Percentiles rank a stretch among this genome's conserved stretches.
These are phyloP conservation scores for Fusarium denticulatum DNA, from an alignment of 2,329 filamentous ascomycete species.

Conservation along the genomic window DNA sequence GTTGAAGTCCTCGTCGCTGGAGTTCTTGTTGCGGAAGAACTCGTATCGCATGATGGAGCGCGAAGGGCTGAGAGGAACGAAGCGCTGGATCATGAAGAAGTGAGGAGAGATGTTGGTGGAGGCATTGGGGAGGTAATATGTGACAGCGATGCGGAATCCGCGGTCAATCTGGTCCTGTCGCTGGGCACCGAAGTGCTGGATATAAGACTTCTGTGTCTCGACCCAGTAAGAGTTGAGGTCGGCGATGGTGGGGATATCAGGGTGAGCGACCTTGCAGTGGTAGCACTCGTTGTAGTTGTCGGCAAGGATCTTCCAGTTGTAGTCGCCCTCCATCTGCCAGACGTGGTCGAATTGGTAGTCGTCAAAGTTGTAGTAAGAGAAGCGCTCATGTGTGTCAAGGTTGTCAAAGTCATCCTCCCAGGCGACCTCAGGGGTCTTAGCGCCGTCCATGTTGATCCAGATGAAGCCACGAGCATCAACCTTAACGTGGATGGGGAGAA, in stretches of 20 bases:
- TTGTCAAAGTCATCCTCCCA: slow-evolving; percentile 64
- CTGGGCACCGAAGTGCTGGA: slow-evolving; percentile 60
- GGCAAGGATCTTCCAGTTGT: slow-evolving; percentile 69
- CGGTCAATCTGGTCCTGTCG: slow-evolving; percentile 59
- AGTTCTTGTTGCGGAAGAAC: slow-evolving; percentile 69
- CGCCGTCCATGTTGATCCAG: slow-evolving; percentile 66
- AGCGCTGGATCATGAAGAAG: slow-evolving; percentile 72
- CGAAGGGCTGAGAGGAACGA: slow-evolving; percentile 63
- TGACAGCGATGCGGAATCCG: slow-evolving; percentile 57
- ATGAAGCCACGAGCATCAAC: slow-evolving; percentile 65
- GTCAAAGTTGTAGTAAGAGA: slow-evolving; percentile 58
- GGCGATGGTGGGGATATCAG: slow-evolving; percentile 65
- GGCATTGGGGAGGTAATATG: slow-evolving; percentile 62
- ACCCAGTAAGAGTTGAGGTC: slow-evolving; percentile 66
- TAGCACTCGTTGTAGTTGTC: slow-evolving; percentile 76
- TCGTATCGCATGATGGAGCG: slow-evolving; percentile 69
- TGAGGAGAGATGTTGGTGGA: slow-evolving; percentile 63
- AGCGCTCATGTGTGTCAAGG: slow-evolving; percentile 57
- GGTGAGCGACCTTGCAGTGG: slow-evolving; percentile 68
- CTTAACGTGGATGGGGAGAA: slow-evolving; percentile 65
- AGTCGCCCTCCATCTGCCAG: slow-evolving; percentile 66
- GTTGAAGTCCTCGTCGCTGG: slow-evolving; percentile 67
- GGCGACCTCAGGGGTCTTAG: slow-evolving; percentile 55
- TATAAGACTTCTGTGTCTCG: slow-evolving; percentile 58
- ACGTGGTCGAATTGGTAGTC: slow-evolving; percentile 66